These are phyloP conservation scores for Ceratonia siliqua DNA, from an alignment of 306 rosid genomes.

Conservation along the genomic window DNA sequence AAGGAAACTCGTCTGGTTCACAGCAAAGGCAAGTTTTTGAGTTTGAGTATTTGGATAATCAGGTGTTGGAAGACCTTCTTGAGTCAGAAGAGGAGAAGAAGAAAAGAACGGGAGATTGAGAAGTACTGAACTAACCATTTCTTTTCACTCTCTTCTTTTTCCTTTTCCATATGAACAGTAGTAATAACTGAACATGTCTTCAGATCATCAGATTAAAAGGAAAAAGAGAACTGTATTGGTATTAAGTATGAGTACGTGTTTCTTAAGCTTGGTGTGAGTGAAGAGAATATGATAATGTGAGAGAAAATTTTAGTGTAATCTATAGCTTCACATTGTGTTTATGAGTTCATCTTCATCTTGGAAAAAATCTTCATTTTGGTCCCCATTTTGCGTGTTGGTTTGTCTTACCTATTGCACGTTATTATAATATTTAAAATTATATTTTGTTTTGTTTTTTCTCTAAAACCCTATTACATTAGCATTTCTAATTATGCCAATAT, in stretches of 20 bases:
- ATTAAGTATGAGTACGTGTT: background rate
- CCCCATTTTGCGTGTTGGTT: background rate
- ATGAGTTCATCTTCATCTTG: background rate
- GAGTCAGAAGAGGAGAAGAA: slow-evolving; percentile 51
- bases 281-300: background rate
- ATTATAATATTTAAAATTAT: background rate
- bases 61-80: slow-evolving; percentile 80
- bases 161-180: background rate
- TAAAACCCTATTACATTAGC: background rate
- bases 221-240: background rate
- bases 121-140: background rate
- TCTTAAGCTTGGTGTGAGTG: background rate
- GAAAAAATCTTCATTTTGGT: background rate
- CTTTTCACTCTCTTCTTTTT: background rate
- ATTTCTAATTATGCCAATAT: background rate
- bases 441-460: background rate
- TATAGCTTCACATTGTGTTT: background rate
- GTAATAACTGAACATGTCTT: background rate
- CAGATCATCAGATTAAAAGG: background rate
- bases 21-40: slow-evolving; percentile 58
- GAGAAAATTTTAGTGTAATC: background rate
- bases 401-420: background rate
- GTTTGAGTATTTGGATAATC: slow-evolving; percentile 69
- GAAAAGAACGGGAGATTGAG: slow-evolving; percentile 33
- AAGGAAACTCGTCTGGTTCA: slow-evolving; percentile 31